Base-by-base conservation (phyloP, 352 stramenopile species). In the Globisporangium barbulae region DNA sequence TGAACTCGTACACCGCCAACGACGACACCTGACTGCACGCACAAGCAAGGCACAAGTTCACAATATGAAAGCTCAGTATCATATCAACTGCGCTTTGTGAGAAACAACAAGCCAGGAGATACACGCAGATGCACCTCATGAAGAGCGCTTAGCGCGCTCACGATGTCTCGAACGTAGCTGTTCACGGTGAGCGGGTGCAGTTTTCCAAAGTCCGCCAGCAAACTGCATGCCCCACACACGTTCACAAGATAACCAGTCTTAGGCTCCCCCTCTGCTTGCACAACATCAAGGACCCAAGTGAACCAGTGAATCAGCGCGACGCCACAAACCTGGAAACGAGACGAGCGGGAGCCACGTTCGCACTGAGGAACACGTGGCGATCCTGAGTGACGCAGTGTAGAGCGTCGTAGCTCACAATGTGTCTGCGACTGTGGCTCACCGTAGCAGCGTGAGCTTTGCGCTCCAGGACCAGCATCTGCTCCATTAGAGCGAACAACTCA, bases 121-220 rank as follows among this genome's bases (percentile, higher is more conserved):
- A 33, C 8, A 50, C 22, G 10, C 10, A 39, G 10, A 13, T 25
- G 25, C 67, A 83, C 76, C 69, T 80, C 47, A 25, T 85, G 76
- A 15, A 85, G 59, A 28, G 65, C 54, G 30, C 53, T 9, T 22
- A 85, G 71, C 2, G 67, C 70, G 2, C 42, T 59, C 6, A 78
- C 31, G 15, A 80, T 53, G 50, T 67, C 69, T 31, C 65, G 69
- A 0, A 75, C 57, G 45, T 77, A 82, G 50, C 76, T 65, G 28
- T 71, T 70, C 37, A 79, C 70, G 1, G 53, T 58, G 30, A 81
- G 66, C 19, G 72, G 65, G 31, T 85, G 74, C 37, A 85, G 33
- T 7, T 66, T 69, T 7, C 68, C 72, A 52, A 85, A 85, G 28
- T 67, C 53, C 30, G 41, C 35, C 5, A 70, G 59, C 30, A 70